These are phyloP conservation scores for Xanthoceras sorbifolium DNA, from an alignment of 345 rosid species.

Conservation along the genomic window DNA sequence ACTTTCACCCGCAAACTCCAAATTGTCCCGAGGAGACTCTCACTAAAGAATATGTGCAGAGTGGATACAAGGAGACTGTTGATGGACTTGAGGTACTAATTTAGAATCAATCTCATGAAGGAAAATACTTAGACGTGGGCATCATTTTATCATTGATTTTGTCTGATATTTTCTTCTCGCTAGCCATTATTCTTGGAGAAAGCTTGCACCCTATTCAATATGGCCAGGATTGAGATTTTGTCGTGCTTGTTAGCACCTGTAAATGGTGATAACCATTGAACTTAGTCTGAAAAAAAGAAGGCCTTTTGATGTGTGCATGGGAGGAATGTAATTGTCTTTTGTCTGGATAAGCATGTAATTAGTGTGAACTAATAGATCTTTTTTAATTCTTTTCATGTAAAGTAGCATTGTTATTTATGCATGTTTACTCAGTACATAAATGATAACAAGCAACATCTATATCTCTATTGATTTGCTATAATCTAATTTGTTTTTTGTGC, in stretches of 20 bases:
- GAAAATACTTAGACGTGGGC: neutral
- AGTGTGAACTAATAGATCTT: neutral
- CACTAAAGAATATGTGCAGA: conserved; percentile 71
- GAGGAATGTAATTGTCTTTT: neutral
- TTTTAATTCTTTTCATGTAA: neutral
- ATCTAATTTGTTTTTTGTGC: conserved; percentile 26
- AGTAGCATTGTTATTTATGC: neutral
- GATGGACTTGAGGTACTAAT: conserved; percentile 90
- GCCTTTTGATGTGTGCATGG: neutral
- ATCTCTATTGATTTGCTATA: conserved; percentile 12
- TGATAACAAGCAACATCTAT: neutral
- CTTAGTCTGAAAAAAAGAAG: neutral
- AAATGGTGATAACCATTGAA: neutral
- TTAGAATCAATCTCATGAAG: conserved; percentile 8
- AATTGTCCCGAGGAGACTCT: conserved; percentile 93
- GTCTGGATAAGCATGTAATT: neutral
- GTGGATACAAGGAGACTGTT: conserved; percentile 91
- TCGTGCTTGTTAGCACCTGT: neutral
- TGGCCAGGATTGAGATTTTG: neutral
- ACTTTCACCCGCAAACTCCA: conserved; percentile 85
- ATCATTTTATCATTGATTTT: neutral
- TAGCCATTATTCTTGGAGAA: neutral
- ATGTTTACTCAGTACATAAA: conserved; percentile 7
- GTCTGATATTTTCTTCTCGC: neutral
- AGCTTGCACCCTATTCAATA: neutral